Percentiles rank a stretch among this genome's conserved stretches.
These are phyloP conservation scores for Anastatica hierochuntica DNA, from an alignment of 345 rosid genomes.

Conservation along the genomic window DNA sequence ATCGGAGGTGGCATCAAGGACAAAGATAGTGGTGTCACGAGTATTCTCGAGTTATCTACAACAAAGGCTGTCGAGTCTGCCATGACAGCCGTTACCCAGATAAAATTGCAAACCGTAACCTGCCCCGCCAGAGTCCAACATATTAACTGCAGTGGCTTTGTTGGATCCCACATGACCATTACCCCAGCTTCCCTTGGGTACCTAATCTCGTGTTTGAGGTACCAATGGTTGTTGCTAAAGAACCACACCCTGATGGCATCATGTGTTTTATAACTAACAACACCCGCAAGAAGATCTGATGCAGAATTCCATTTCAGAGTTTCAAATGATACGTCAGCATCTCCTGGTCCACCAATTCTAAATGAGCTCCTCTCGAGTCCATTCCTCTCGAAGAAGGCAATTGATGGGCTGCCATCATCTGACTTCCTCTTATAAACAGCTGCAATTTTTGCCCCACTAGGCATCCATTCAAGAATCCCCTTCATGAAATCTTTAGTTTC, in stretches of 20 bases:
- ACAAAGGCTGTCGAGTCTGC: constrained; percentile 77
- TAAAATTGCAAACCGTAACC: constrained; percentile 52
- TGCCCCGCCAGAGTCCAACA: constrained; percentile 81
- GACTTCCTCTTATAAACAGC: constrained; percentile 51
- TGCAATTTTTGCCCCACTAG: constrained; percentile 91
- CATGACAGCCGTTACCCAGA: constrained; percentile 68
- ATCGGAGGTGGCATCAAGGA: constrained; percentile 91
- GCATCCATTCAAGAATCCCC: constrained; percentile 90
- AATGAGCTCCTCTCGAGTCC: constrained; percentile 78
- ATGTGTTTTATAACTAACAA: constrained; percentile 49
- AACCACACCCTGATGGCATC: constrained; percentile 71
- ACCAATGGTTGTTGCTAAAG: constrained; percentile 91
- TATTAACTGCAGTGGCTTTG: constrained; percentile 66
- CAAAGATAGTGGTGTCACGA: constrained; percentile 69
- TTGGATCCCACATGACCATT: constrained; percentile 91
- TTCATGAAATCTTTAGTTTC: constrained; percentile 57
- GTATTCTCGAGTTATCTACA: constrained; percentile 64
- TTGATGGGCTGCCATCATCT: constrained; percentile 44
- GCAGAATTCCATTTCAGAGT: constrained; percentile 79
- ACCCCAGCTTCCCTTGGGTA: constrained; percentile 51
- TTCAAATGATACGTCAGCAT: constrained; percentile 35
- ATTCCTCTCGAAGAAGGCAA: constrained; percentile 81
- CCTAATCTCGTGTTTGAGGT: constrained; percentile 75
- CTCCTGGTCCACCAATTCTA: constrained; percentile 38
- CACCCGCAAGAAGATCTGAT: constrained; percentile 78